phyloP scores from a whole-genome alignment of 371 early-diverging fungal species.

The Mortierella sp. region DNA sequence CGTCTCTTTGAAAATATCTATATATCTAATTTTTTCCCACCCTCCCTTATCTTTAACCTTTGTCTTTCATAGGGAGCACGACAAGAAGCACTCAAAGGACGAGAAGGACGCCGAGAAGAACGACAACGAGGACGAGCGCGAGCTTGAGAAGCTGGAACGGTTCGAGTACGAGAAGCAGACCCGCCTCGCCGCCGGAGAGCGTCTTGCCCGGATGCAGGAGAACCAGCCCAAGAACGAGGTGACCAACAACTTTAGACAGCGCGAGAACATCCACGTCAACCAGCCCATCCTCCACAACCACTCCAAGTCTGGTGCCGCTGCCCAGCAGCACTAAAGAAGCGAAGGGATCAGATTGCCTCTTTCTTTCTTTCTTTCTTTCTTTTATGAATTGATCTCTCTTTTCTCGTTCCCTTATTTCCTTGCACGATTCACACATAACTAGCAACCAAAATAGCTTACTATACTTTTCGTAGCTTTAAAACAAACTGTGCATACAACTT shows the following conservation, averaged over 20 bases:
- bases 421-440: not conserved
- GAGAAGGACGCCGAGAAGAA: slow-evolving; percentile 26
- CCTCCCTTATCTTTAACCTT: not conserved
- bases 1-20: no score
- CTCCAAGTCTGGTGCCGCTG: slow-evolving; percentile 52
- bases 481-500: slow-evolving; percentile 1
- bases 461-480: no score
- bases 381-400: no score
- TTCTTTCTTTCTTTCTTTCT: not conserved
- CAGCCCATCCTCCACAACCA: slow-evolving; percentile 57
- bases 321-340: slow-evolving; percentile 14
- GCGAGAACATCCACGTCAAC: slow-evolving; percentile 42
- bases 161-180: slow-evolving; percentile 52
- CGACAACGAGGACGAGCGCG: slow-evolving; percentile 39
- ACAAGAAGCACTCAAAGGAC: slow-evolving; percentile 17
- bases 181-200: slow-evolving; percentile 44
- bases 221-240: slow-evolving; percentile 43
- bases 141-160: slow-evolving; percentile 40
- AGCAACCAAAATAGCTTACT: not conserved
- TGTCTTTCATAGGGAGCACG: slow-evolving; percentile 22
- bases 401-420: no score
- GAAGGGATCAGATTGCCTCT: not conserved
- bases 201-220: slow-evolving; percentile 46
- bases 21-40: not conserved
- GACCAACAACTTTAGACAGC: slow-evolving; percentile 38